A percentile compares a stretch with the other conserved stretches of the same genome.
Evolutionary conservation across 2,329 filamentous ascomycete genomes (phyloP).

Genomic region (Blastomyces parvus): DNA sequence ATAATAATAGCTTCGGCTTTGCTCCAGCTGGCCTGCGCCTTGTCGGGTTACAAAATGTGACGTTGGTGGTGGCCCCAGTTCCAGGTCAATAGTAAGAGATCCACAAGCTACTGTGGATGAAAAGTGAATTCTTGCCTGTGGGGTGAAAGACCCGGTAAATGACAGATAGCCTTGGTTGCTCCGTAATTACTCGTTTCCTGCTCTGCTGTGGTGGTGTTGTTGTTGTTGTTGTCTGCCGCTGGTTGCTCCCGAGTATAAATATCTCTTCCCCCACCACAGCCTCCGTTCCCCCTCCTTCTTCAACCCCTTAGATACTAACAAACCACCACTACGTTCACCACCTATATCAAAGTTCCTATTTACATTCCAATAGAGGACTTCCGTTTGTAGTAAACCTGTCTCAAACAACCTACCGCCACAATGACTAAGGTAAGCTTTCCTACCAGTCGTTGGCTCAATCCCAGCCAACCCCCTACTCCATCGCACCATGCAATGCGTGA

Average conservation of each 20-base stretch:
- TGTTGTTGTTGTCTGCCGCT: background rate
- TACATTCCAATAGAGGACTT: background rate
- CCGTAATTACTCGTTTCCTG: background rate
- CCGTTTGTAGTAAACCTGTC: background rate
- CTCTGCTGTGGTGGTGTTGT: background rate
- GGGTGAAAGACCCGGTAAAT: background rate
- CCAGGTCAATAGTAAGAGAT: background rate
- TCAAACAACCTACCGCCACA: background rate
- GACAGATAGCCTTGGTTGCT: background rate
- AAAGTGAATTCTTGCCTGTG: background rate
- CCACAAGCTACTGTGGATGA: background rate
- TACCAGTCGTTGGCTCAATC: background rate
- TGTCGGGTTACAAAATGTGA: background rate
- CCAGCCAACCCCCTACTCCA: background rate
- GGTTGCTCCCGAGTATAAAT: background rate
- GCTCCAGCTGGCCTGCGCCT: background rate
- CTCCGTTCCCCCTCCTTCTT: background rate
- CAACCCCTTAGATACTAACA: background rate
- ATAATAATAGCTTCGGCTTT: background rate
- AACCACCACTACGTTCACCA: background rate
- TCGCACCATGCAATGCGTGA: background rate
- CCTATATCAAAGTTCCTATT: background rate
- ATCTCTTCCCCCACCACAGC: background rate
- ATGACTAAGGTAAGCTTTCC: slow-evolving; percentile 9
- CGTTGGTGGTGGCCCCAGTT: background rate